phyloP scores from a whole-genome alignment of 148 eudicot genomes.

The Chenopodium album region DNA sequence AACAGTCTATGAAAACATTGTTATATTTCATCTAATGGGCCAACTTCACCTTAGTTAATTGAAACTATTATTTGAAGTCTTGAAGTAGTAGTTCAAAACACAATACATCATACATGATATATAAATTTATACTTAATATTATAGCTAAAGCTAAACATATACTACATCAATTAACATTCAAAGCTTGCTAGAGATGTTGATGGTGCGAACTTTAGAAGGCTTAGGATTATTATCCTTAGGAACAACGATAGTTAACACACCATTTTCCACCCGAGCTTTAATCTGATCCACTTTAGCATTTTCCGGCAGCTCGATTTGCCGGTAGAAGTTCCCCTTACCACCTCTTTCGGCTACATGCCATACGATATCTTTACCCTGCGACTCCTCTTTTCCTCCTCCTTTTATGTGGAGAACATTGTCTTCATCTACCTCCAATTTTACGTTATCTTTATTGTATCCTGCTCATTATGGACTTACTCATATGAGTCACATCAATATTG shows the following conservation, averaged over 20 bases:
- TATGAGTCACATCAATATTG: not conserved
- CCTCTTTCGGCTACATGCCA: constrained; percentile 72
- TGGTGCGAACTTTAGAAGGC: constrained; percentile 57
- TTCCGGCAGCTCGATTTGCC: constrained; percentile 73
- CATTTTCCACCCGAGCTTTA: constrained; percentile 74
- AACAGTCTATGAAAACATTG: too few species aligned
- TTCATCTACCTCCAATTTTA: constrained; percentile 80
- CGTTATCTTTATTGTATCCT: constrained; percentile 73
- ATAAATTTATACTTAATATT: too few species aligned
- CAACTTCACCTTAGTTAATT: too few species aligned
- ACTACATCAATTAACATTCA: constrained; percentile 16
- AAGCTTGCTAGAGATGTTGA: constrained; percentile 70
- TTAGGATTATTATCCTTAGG: constrained; percentile 63
- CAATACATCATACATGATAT: too few species aligned
- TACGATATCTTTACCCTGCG: constrained; percentile 41
- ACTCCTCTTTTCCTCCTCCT: constrained; percentile 50
- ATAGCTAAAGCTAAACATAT: too few species aligned
- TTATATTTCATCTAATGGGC: too few species aligned
- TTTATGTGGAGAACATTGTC: constrained; percentile 61
- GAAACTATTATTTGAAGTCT: too few species aligned
- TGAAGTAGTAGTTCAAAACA: too few species aligned
- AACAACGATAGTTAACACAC: constrained; percentile 63
- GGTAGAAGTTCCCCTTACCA: constrained; percentile 37
- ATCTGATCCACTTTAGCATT: constrained; percentile 74
- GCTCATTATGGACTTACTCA: not conserved